A percentile compares a stretch with the other conserved stretches of the same genome.
Conservation (phyloP, 805 yeast species). For the Deakozyma indianensis region DNA sequence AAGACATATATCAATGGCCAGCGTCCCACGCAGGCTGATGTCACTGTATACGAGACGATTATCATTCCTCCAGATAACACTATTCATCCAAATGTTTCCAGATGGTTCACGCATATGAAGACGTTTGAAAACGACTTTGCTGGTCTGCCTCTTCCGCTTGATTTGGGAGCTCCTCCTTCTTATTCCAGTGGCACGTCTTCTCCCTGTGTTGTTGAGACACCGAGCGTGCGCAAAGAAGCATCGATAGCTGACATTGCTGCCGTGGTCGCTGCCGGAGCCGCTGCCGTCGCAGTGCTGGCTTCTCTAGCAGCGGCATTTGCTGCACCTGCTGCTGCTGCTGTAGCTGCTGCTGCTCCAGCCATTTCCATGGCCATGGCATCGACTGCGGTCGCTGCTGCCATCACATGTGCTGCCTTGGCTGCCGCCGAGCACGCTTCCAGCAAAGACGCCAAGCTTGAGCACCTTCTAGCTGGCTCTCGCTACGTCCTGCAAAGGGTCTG, state of each 20-base stretch:
- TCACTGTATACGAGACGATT: neutral
- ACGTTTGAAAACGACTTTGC: neutral
- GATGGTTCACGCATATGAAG: neutral
- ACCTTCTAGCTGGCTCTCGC: neutral
- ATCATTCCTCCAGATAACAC: neutral
- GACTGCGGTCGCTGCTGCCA: neutral
- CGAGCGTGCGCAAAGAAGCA: neutral
- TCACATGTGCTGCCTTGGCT: neutral
- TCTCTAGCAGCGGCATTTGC: neutral
- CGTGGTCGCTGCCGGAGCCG: neutral
- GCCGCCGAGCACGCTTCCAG: neutral
- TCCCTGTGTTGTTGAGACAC: neutral
- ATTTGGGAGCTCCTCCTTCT: neutral
- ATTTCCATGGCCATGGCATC: neutral
- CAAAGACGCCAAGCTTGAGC: neutral
- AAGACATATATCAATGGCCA: neutral
- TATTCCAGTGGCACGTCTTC: neutral
- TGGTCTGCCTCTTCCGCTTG: neutral
- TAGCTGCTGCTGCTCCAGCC: neutral
- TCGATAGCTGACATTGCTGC: neutral
- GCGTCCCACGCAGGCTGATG: neutral
- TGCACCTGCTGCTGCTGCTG: neutral
- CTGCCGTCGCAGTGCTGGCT: neutral
- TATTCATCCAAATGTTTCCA: neutral
- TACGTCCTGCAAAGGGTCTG: neutral